A percentile compares a stretch with the other conserved stretches of the same genome.
Conservation (phyloP, 257 asterid genomes). For the Verbascum thapsus region DNA sequence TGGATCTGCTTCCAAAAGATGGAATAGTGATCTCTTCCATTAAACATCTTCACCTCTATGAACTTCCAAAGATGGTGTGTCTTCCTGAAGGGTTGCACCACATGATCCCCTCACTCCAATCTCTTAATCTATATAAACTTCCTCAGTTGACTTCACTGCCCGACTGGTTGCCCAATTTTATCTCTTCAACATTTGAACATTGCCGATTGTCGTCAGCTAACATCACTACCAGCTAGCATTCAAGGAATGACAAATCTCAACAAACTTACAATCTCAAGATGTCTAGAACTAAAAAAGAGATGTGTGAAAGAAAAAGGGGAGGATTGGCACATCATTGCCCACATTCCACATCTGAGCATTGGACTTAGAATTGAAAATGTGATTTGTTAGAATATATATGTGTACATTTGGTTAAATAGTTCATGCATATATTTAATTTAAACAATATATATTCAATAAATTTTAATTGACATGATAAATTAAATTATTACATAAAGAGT, state of each 20-base stretch:
- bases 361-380: no score
- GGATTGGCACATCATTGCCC: constrained; percentile 29
- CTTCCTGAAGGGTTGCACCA: constrained; percentile 22
- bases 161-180: constrained; percentile 18
- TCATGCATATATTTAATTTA: no score
- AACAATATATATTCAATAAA: no score
- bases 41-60: neutral
- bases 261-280: neutral
- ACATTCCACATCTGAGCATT: neutral
- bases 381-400: no score
- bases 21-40: neutral
- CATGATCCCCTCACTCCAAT: constrained; percentile 2
- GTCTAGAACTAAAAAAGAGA: constrained; percentile 26
- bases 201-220: constrained; percentile 9
- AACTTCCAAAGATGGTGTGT: constrained; percentile 1
- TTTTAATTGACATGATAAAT: no score
- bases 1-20: neutral
- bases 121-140: neutral
- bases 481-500: no score
- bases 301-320: constrained; percentile 20
- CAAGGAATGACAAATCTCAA: constrained; percentile 22
- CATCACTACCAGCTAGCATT: constrained; percentile 27
- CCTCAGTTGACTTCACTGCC: constrained; percentile 18
- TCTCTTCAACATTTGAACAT: constrained; percentile 11
- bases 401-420: no score